phyloP scores from a whole-genome alignment of 2,329 filamentous ascomycete genomes.

The Fusarium marasasianum region DNA sequence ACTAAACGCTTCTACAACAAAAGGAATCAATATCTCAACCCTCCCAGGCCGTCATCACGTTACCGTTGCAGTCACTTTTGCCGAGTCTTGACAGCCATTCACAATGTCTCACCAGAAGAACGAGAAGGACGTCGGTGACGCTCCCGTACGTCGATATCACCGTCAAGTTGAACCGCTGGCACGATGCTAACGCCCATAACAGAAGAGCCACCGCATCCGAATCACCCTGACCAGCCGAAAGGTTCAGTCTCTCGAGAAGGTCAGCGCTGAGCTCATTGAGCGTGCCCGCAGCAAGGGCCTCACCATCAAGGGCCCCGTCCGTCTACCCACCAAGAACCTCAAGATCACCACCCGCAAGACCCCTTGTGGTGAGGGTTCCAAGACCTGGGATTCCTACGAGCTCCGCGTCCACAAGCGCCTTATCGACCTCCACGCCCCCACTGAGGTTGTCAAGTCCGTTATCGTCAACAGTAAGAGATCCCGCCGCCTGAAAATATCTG shows the following conservation, averaged over 20 bases:
- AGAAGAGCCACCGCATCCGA: conserved; percentile 97
- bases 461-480: conserved; percentile 78
- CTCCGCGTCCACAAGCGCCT: conserved; percentile 99
- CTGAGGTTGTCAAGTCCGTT: conserved; percentile 97
- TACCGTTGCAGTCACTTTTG: conserved; percentile 70
- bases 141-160: conserved; percentile 69
- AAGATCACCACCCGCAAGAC: conserved; percentile 99
- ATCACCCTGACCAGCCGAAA: conserved; percentile 97
- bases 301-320: conserved; percentile 97
- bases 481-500: neutral
- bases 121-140: conserved; percentile 93
- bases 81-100: conserved; percentile 80
- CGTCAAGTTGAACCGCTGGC: neutral
- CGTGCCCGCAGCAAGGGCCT: conserved; percentile 99
- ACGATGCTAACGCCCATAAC: conserved; percentile 32
- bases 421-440: conserved; percentile 96
- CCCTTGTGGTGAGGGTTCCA: conserved; percentile 98
- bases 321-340: conserved; percentile 95
- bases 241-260: conserved; percentile 95
- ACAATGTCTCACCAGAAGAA: conserved; percentile 95
- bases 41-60: conserved; percentile 74
- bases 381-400: conserved; percentile 99
- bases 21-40: conserved; percentile 34
- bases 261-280: conserved; percentile 98
- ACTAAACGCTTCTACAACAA: conserved; percentile 27